A percentile compares a stretch with the other conserved stretches of the same genome.
Conservation (phyloP, 2,329 filamentous ascomycete species). For the Aspergillus piperis region DNA sequence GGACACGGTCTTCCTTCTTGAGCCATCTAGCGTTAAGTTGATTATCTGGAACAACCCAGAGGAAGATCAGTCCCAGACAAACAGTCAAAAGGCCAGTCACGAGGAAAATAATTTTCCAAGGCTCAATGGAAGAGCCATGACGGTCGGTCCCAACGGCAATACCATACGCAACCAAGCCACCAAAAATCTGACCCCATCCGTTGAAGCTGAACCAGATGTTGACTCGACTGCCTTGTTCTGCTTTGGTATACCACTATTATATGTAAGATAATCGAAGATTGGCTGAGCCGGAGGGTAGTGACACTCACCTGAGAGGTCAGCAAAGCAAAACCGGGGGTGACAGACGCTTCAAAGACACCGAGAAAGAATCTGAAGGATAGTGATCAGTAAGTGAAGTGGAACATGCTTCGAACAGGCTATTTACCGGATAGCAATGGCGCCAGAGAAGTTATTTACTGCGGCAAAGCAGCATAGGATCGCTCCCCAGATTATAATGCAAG, state of each 20-base stretch:
- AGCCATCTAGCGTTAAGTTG: constrained; percentile 64
- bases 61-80: constrained; percentile 51
- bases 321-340: constrained; percentile 68
- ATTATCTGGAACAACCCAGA: constrained; percentile 59
- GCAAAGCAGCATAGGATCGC: constrained; percentile 63
- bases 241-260: constrained; percentile 69
- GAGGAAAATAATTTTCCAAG: constrained; percentile 67
- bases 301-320: constrained; percentile 58
- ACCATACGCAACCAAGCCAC: constrained; percentile 64
- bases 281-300: not conserved
- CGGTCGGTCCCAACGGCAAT: constrained; percentile 59
- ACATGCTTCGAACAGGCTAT: not conserved
- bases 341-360: constrained; percentile 67
- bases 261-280: not conserved
- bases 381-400: not conserved
- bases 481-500: constrained; percentile 67
- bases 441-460: constrained; percentile 60
- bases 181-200: constrained; percentile 64
- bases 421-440: constrained; percentile 62
- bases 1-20: constrained; percentile 64
- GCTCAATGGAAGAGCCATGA: constrained; percentile 59
- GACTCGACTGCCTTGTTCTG: constrained; percentile 64
- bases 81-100: constrained; percentile 57
- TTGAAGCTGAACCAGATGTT: constrained; percentile 71
- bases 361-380: constrained; percentile 55